These are phyloP conservation scores for Termitomyces sp. DNA, from an alignment of 768 basidiomycete genomes.

Conservation along the genomic window DNA sequence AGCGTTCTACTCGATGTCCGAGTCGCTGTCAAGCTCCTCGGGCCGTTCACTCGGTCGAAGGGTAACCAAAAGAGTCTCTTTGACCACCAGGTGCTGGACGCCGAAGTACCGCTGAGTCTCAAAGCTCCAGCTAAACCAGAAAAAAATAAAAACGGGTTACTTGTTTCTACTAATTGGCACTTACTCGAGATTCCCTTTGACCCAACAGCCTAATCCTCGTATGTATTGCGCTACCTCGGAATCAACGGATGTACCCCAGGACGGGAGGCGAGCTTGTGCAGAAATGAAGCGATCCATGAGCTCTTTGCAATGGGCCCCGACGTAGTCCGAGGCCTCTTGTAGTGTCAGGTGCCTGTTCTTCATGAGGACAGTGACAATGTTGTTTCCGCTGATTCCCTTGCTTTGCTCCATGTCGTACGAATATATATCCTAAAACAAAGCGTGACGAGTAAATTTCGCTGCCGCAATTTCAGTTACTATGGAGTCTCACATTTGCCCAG, in stretches of 20 bases:
- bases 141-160: slow-evolving; percentile 15
- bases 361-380: slow-evolving; percentile 70
- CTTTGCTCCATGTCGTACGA: slow-evolving; percentile 75
- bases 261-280: slow-evolving; percentile 45
- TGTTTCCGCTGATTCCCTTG: slow-evolving; percentile 63
- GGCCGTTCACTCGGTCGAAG: slow-evolving; percentile 38
- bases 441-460: neutral
- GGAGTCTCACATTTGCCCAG: slow-evolving; percentile 62
- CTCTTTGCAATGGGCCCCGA: slow-evolving; percentile 48
- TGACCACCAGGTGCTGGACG: slow-evolving; percentile 49
- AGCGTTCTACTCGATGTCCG: slow-evolving; percentile 36
- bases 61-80: slow-evolving; percentile 43
- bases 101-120: slow-evolving; percentile 71
- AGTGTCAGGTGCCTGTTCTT: slow-evolving; percentile 48
- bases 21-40: slow-evolving; percentile 35
- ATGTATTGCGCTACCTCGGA: slow-evolving; percentile 51
- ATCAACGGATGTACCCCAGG: slow-evolving; percentile 49
- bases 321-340: slow-evolving; percentile 58
- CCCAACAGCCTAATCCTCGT: slow-evolving; percentile 57
- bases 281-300: slow-evolving; percentile 51
- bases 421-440: slow-evolving; percentile 54
- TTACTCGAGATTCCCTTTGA: slow-evolving; percentile 59
- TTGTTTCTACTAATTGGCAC: slow-evolving; percentile 15
- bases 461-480: neutral
- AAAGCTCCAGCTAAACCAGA: slow-evolving; percentile 56